Base-by-base conservation (phyloP, 2,329 filamentous ascomycete genomes). In the Colletotrichum kahawae region DNA sequence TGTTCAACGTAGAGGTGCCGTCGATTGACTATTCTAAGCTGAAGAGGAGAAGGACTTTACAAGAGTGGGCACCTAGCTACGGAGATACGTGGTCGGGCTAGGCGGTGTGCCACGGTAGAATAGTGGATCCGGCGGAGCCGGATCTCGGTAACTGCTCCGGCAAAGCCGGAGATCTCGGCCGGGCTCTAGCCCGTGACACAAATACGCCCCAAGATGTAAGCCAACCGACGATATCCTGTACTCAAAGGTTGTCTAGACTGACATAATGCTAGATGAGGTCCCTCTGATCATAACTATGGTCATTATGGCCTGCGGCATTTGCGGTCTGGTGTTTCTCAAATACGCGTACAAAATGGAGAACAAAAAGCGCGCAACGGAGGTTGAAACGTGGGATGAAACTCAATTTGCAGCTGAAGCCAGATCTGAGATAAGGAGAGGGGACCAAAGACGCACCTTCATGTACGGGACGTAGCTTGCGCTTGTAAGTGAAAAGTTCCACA, bases 131-230 rank as follows among this genome's bases (percentile, higher is more conserved):
- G n/a, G n/a, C n/a, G n/a, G n/a, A n/a, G n/a, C n/a, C n/a, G n/a
- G n/a, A n/a, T n/a, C n/a, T n/a, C n/a, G n/a, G n/a, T n/a, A n/a
- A n/a, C n/a, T n/a, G n/a, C n/a, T n/a, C n/a, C n/a, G n/a, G n/a
- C n/a, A n/a, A n/a, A n/a, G n/a, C n/a, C n/a, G n/a, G n/a, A n/a
- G n/a, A n/a, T n/a, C n/a, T n/a, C n/a, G n/a, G n/a, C n/a, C n/a
- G n/a, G n/a, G n/a, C n/a, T n/a, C n/a, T n/a, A n/a, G n/a, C n/a
- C n/a, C n/a, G n/a, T n/a, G n/a, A n/a, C n/a, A n/a, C n/a, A n/a
- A 21, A 3, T 78, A 79, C 33, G 70, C 72, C 21, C 78, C 77
- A n/a, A 76, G 71, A 71, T 79, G 72, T 76, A 38, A 70, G 77
- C 4, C 29, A 18, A 9, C 71, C 4, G 7, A 10, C 2, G 10